Evolutionary conservation across 352 stramenopile species (phyloP), one percentile per base, ranked within the genome.

Genomic region (Pythium grandisporangium): DNA sequence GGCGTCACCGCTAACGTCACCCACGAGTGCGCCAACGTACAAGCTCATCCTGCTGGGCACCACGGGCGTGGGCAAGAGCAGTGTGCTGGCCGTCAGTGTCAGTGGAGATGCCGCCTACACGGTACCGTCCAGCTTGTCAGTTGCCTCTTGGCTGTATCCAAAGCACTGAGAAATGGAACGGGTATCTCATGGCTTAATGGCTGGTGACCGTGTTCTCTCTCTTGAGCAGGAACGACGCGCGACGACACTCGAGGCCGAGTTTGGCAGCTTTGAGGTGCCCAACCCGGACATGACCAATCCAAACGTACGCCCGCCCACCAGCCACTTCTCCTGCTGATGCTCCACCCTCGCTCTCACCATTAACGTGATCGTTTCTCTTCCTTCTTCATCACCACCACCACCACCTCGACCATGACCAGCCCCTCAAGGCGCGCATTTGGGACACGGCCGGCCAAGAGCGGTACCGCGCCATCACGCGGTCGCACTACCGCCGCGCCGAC

Each of bases 401-500:
- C 23, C 29, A 25, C 22, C 16, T 43, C 19, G n/a, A 26, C 20
- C 19, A 16, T 8, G 6, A 21, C 17, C 50, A 70, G 57, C 71
- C 57, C 44, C 66, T 89, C 41, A 70, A 86, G 45, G 76, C 84
- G n/a, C 73, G 73, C 1, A 75, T 96, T n/a, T 95, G 83, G 84
- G 83, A 96, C 42, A 95, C 85, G 3, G 84, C 84, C 1, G 85
- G 84, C 2, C 79, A 94, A 41, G 84, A 94, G 39, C 69, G 85
- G 14, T 96, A 95, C 57, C 82, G 90, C 44, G 82, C 86, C 10
- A 92, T 96, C 53, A 91, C 73, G 11, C 62, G 73, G n/a, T 87
- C 74, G 14, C 77, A 90, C 52, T 90, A 90, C 30, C 77, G 82
- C 19, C 82, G 90, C 29, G 81, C 82, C 0, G 76, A 93, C 40